Conservation (phyloP, 176 grass and related monocot species). For the Lolium perenne region DNA sequence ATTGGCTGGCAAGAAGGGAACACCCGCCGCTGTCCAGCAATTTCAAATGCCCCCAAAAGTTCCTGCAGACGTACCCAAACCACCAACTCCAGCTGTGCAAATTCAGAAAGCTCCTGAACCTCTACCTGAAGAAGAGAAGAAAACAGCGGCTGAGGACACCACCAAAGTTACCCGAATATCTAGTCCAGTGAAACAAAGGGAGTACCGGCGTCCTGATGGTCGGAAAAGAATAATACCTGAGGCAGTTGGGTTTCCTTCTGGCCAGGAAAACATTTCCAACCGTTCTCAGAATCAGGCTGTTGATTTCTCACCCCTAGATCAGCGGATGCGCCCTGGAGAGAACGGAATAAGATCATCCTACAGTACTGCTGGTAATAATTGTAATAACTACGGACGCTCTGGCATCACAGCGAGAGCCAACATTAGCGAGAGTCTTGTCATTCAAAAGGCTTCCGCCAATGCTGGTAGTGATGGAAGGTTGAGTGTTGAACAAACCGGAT, state of each 20-base stretch:
- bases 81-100: slow-evolving; percentile 44
- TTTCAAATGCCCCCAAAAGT: slow-evolving; percentile 59
- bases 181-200: slow-evolving; percentile 95
- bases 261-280: slow-evolving; percentile 71
- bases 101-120: slow-evolving; percentile 70
- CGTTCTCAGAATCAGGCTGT: slow-evolving; percentile 53
- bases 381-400: slow-evolving; percentile 62
- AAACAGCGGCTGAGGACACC: slow-evolving; percentile 56
- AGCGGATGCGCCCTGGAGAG: slow-evolving; percentile 46
- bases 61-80: slow-evolving; percentile 53
- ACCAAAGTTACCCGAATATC: slow-evolving; percentile 61
- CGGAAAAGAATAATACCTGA: slow-evolving; percentile 98
- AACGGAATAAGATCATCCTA: slow-evolving; percentile 67
- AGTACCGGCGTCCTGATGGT: slow-evolving; percentile 91
- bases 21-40: slow-evolving; percentile 52
- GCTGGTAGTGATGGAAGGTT: slow-evolving; percentile 55
- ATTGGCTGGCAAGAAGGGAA: slow-evolving; percentile 59
- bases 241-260: slow-evolving; percentile 85
- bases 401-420: slow-evolving; percentile 82
- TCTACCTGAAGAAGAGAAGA: slow-evolving; percentile 63
- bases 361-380: slow-evolving; percentile 54
- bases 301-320: slow-evolving; percentile 73
- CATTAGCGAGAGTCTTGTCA: slow-evolving; percentile 82
- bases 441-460: slow-evolving; percentile 68
- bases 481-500: slow-evolving; percentile 67